Conservation (phyloP, 1,139 yeast species). For the Debaryomycetaceae sp. region DNA sequence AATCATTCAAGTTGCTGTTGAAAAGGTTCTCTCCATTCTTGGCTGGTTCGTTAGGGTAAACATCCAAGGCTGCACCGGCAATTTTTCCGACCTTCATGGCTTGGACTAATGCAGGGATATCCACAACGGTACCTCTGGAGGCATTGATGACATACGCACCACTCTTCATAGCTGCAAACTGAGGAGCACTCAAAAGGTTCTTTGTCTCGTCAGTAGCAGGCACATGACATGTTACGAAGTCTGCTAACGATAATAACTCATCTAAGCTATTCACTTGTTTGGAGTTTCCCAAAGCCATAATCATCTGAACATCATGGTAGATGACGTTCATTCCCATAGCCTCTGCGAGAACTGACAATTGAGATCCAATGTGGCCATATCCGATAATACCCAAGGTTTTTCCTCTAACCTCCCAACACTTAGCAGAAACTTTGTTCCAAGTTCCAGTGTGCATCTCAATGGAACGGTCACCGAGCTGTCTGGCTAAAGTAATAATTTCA, state of each 20-base stretch:
- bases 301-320: conserved; percentile 87
- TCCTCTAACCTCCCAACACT: conserved; percentile 99
- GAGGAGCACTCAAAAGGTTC: conserved; percentile 84
- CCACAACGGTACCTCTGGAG: conserved; percentile 96
- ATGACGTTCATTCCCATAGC: conserved; percentile 97
- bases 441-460: conserved; percentile 95
- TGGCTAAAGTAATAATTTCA: conserved; percentile 87
- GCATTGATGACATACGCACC: conserved; percentile 95
- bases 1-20: conserved; percentile 65
- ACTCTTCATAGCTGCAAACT: conserved; percentile 93
- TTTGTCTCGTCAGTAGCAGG: conserved; percentile 94
- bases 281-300: conserved; percentile 97
- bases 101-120: conserved; percentile 86
- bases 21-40: conserved; percentile 88
- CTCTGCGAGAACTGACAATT: conserved; percentile 94
- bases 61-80: conserved; percentile 98
- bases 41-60: conserved; percentile 96
- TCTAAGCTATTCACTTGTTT: conserved; percentile 84
- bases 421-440: conserved; percentile 94
- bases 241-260: conserved; percentile 76
- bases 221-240: conserved; percentile 89
- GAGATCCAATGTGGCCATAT: conserved; percentile 98
- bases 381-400: conserved; percentile 96
- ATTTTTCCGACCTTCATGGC: conserved; percentile 92
- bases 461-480: conserved; percentile 97